phyloP scores from a whole-genome alignment of 2,329 filamentous ascomycete species.

The Dothidotthia symphoricarpi region DNA sequence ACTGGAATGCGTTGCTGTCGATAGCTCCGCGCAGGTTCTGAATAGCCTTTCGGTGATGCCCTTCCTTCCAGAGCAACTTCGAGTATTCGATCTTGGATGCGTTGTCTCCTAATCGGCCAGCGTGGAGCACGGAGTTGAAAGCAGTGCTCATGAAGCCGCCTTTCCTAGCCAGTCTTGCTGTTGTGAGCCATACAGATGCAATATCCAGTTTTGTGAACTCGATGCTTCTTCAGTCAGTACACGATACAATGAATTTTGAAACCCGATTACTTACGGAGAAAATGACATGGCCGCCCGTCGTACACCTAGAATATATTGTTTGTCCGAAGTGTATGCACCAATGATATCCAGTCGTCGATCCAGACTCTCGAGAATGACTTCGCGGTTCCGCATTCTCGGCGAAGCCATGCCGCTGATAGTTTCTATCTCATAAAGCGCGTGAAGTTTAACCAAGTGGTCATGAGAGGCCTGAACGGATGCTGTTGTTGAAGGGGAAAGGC shows the following conservation, averaged over 20 bases:
- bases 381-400: conserved; percentile 39
- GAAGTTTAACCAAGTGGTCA: conserved; percentile 78
- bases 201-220: conserved; percentile 70
- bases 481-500: conserved; percentile 73
- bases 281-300: conserved; percentile 85
- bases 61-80: conserved; percentile 87
- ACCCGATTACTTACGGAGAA: conserved; percentile 54
- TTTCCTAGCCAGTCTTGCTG: conserved; percentile 82
- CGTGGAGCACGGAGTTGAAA: conserved; percentile 90
- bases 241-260: conserved; percentile 1
- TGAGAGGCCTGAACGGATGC: conserved; percentile 81
- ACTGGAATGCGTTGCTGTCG: conserved; percentile 70
- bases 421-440: conserved; percentile 85
- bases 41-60: conserved; percentile 91
- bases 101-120: conserved; percentile 77
- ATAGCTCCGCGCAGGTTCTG: conserved; percentile 87
- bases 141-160: conserved; percentile 79
- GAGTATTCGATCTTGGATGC: conserved; percentile 94
- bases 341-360: conserved; percentile 81
- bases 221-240: conserved; percentile 38
- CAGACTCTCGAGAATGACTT: conserved; percentile 54
- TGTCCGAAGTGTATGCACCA: conserved; percentile 85
- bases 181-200: conserved; percentile 80
- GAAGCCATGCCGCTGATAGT: conserved; percentile 57
- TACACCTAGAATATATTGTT: conserved; percentile 87